Evolutionary conservation across 2,329 filamentous ascomycete species (phyloP).

Genomic region (Bipolaris victoriae): DNA sequence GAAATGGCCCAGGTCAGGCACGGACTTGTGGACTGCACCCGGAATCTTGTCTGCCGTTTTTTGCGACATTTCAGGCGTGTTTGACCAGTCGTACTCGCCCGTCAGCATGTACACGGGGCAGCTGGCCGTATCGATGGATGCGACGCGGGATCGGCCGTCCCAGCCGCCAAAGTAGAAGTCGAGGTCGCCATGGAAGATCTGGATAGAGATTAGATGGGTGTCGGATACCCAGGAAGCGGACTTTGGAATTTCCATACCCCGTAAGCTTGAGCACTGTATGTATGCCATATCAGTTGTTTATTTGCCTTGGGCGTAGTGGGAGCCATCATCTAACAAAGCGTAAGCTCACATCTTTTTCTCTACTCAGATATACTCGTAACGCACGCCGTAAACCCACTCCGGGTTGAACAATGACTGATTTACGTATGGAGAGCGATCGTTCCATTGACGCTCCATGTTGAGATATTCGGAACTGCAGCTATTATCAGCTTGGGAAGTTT

Average conservation of each 20-base stretch:
- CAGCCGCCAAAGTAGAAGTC: slow-evolving; percentile 61
- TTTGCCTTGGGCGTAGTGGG: slow-evolving; percentile 54
- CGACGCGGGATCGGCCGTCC: slow-evolving; percentile 55
- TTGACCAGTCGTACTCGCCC: slow-evolving; percentile 58
- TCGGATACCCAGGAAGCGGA: too few species aligned
- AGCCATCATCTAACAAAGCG: slow-evolving; percentile 50
- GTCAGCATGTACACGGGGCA: slow-evolving; percentile 61
- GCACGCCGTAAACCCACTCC: slow-evolving; percentile 57
- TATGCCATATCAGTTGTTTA: slow-evolving; percentile 58
- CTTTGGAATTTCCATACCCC: slow-evolving; percentile 33
- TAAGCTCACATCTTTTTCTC: slow-evolving; percentile 5
- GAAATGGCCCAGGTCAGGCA: slow-evolving; percentile 57
- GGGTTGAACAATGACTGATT: slow-evolving; percentile 58
- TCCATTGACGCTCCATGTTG: slow-evolving; percentile 53
- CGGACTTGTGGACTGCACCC: slow-evolving; percentile 53
- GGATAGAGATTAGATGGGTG: neutral
- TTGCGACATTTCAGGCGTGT: slow-evolving; percentile 55
- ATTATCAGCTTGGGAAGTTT: slow-evolving; percentile 24
- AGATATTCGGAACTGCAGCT: slow-evolving; percentile 46
- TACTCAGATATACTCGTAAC: neutral
- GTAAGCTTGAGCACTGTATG: slow-evolving; percentile 58
- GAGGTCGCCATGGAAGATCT: slow-evolving; percentile 59
- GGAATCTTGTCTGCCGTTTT: slow-evolving; percentile 56
- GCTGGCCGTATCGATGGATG: slow-evolving; percentile 55
- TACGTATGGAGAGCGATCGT: slow-evolving; percentile 55